A percentile compares a stretch with the other conserved stretches of the same genome.
Evolutionary conservation across 257 asterid genomes (phyloP).

Genomic region (Nicotiana tomentosiformis): DNA sequence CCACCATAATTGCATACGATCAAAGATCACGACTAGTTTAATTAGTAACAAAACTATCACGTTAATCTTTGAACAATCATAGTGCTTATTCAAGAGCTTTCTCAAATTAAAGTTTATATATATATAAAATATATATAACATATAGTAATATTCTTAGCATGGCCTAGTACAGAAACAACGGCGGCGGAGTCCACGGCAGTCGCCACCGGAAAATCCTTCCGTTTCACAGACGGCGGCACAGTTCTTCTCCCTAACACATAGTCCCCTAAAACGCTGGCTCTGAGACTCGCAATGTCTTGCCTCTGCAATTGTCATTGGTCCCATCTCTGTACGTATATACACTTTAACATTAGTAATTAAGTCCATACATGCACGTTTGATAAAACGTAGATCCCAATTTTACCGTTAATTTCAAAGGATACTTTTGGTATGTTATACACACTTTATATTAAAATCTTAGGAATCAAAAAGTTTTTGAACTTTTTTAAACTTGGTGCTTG

Average conservation of each 20-base stretch:
- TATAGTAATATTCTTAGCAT: constrained; percentile 15
- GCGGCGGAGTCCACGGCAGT: constrained; percentile 45
- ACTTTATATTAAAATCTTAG: neutral
- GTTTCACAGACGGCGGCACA: constrained; percentile 37
- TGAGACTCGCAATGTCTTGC: constrained; percentile 37
- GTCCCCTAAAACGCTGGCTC: constrained; percentile 37
- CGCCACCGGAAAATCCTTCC: constrained; percentile 45
- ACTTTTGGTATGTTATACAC: neutral
- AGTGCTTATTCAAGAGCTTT: neutral
- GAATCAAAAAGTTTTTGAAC: too few relatives aligned
- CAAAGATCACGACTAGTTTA: neutral
- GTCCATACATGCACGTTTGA: neutral
- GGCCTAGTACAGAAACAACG: constrained; percentile 44
- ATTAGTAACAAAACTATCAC: neutral
- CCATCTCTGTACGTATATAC: constrained; percentile 8
- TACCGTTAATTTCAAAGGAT: neutral
- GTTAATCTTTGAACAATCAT: neutral
- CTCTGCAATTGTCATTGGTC: constrained; percentile 36
- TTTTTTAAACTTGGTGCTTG: too few relatives aligned
- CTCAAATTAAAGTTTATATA: neutral
- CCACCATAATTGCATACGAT: neutral
- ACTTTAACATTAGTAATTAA: neutral
- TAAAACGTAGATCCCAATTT: neutral
- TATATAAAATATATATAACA: neutral
- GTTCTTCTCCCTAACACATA: constrained; percentile 30